Evolutionary conservation across 2,329 filamentous ascomycete genomes (phyloP).

Genomic region (Botrytis galanthina): DNA sequence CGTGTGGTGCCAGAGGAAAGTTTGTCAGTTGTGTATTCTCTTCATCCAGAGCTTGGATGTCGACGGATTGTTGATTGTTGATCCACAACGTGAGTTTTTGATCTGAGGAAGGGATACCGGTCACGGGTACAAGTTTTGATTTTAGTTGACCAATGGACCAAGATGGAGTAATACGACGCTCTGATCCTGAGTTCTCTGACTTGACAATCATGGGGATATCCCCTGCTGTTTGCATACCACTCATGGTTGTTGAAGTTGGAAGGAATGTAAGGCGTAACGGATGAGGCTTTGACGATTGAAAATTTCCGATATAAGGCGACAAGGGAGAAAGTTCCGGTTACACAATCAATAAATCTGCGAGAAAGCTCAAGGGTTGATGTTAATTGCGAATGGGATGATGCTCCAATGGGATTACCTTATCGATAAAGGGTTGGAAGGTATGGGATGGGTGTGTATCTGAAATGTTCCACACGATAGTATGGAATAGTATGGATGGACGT

Average conservation of each 20-base stretch:
- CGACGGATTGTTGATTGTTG: conserved; percentile 56
- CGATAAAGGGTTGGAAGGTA: conserved; percentile 1
- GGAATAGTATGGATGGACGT: neutral
- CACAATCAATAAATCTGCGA: conserved; percentile 8
- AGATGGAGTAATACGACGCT: conserved; percentile 86
- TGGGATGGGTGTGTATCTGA: neutral
- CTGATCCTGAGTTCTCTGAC: conserved; percentile 75
- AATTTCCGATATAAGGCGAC: conserved; percentile 14
- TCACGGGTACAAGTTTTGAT: conserved; percentile 85
- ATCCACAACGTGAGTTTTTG: conserved; percentile 75
- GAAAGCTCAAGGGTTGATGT: neutral
- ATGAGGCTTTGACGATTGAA: conserved; percentile 15
- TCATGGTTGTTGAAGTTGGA: conserved; percentile 11
- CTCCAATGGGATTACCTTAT: neutral
- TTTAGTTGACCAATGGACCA: conserved; percentile 88
- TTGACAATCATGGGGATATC: conserved; percentile 74
- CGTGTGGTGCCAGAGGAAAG: conserved; percentile 70
- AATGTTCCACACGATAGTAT: neutral
- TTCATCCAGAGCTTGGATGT: conserved; percentile 70
- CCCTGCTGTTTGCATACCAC: conserved; percentile 34
- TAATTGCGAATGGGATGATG: neutral
- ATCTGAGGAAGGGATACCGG: conserved; percentile 77
- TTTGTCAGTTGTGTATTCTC: conserved; percentile 62
- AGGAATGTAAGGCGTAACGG: neutral
- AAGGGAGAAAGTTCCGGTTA: neutral